Base-by-base conservation (phyloP, 1,139 yeast genomes). In the Blastobotrys ciferrii region DNA sequence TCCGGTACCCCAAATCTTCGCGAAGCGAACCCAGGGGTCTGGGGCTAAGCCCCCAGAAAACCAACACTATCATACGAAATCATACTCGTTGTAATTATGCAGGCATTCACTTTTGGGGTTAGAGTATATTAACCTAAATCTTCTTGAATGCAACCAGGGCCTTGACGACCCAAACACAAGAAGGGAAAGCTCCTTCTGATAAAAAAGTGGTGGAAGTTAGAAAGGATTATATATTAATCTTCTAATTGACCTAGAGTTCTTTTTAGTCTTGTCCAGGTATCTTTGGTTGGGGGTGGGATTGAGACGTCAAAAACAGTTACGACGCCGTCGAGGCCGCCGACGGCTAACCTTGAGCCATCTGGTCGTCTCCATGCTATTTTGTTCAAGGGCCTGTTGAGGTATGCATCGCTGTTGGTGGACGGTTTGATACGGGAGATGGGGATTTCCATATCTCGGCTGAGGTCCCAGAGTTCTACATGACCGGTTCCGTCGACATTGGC, bases 381-480 rank as follows among this genome's bases (percentile, higher is more conserved):
- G 50, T 64, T 64, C 46, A 66, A 51, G n/a, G 65, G 61, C 11
- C 57, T 50, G 25, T 35, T 47, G 15, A 54, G 47, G 25, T 51
- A 43, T 14, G 42, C 41, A 39, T 42, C 49, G 15, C 33, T 7
- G 25, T 42, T 25, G 32, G 41, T 38, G 12, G 46, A 28, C 0
- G 65, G 67, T 46, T 54, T 51, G 12, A 57, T 55, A 1, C 68
- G 56, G 7, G 65, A 55, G 1, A 75, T 50, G 1, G 83, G 78
- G 9, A 65, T 63, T 49, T 75, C 74, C 2, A 70, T 46, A 50
- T 67, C 71, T 12, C 55, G 59, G 5, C 63, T 59, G 35, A 82
- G 62, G 58, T 82, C 81, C 85, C 85, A 82, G 18, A 79, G 64
- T 49, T 79, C 78, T n/a, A 81, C 58, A 12, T 66, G 57, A 0